Base-by-base conservation (phyloP, 2,329 filamentous ascomycete genomes). In the Chalaropsis thielavioides region DNA sequence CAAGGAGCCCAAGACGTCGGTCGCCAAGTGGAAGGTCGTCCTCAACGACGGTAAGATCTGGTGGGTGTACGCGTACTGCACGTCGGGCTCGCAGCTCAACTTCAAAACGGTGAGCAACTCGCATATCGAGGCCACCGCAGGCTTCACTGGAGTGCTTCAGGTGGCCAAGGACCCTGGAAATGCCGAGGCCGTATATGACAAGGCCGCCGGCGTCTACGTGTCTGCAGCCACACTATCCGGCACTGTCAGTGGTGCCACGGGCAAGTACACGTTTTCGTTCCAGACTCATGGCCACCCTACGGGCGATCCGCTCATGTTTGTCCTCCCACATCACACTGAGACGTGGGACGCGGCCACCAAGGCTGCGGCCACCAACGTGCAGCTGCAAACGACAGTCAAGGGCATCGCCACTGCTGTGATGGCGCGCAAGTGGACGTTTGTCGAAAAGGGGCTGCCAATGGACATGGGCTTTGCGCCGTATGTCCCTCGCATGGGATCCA, bases 311-410 rank as follows among this genome's bases (percentile, higher is more conserved):
- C 78, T 94, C 68, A 94, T 95, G 86, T 96, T 88, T 73, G 89
- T 89, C 17, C 77, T 99, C 60, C 90, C 92, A 24, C 94, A 97
- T 73, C 94, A 97, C 69, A 73, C 90, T 2, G 77, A 84, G 40
- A 90, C 89, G 0, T 92, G 97, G 67, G 83, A 90, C 69, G 69
- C 74, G 0, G 74, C 74, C 0, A 84, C 81, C 1, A 71, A 69
- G 43, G 83, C 83, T 8, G 76, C 75, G 11, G 75, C 78, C 27
- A 77, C 78, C 7, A 82, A 76, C 3, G 73, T 94, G 1, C 78
- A 82, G 68, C 76, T 97, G 63, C 83, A 86, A 65, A 92, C 90
- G 0, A 88, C 90, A 0, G 95, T 90, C 22, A 97, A 96, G 75
- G 94, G 94, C 11, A 76, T 83, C 15, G 88, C 88, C 7, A 88